Evolutionary conservation across 768 basidiomycete species (phyloP).

Genomic region (Mycena floridula): DNA sequence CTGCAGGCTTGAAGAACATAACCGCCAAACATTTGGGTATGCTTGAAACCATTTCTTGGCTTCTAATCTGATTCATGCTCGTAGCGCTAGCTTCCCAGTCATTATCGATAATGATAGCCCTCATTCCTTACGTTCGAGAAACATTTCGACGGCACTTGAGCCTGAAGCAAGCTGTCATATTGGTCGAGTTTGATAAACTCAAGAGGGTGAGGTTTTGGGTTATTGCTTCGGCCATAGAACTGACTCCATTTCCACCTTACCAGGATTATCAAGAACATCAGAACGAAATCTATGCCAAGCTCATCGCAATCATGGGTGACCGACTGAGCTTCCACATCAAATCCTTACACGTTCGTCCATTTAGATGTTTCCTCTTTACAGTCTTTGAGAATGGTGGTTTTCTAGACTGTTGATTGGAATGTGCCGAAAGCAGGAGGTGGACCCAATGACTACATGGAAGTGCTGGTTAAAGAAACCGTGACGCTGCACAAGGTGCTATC

Average conservation of each 20-base stretch:
- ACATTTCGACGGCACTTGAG: conserved; percentile 90
- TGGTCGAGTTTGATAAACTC: conserved; percentile 97
- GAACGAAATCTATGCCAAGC: conserved; percentile 96
- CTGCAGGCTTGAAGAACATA: conserved; percentile 95
- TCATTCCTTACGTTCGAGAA: conserved; percentile 95
- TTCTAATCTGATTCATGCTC: conserved; percentile 9
- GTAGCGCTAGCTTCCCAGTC: conserved; percentile 93
- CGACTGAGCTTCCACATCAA: conserved; percentile 81
- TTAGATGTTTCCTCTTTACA: conserved; percentile 5
- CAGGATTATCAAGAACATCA: conserved; percentile 99
- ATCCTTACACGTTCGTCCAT: conserved; percentile 63
- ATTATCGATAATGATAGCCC: conserved; percentile 86
- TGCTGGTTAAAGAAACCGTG: conserved; percentile 90
- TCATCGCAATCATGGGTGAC: conserved; percentile 98
- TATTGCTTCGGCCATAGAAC: neutral
- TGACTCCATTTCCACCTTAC: neutral
- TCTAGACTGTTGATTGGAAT: conserved; percentile 76
- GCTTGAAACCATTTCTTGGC: conserved; percentile 15
- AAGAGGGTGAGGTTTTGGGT: conserved; percentile 61
- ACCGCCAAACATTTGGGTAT: conserved; percentile 94
- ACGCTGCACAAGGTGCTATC: conserved; percentile 94
- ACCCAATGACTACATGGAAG: conserved; percentile 86
- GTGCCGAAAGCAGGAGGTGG: conserved; percentile 52
- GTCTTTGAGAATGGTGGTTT: conserved; percentile 1
- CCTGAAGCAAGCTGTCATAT: conserved; percentile 92